Base-by-base conservation (phyloP, 108 stramenopile species). In the Phaeodactylum tricornutum region DNA sequence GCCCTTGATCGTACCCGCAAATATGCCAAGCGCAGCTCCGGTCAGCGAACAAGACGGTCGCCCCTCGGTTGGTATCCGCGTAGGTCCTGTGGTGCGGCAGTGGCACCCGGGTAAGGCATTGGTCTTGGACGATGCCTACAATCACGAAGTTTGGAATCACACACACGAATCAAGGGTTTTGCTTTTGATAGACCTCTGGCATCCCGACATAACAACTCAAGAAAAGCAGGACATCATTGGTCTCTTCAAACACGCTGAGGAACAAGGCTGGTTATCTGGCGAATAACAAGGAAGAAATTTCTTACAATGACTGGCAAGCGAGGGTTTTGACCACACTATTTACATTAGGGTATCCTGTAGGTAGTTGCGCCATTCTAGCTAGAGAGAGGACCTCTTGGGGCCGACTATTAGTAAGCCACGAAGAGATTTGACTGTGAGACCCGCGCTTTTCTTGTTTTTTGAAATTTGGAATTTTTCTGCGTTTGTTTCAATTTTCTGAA, bases 61-160 rank as follows among this genome's bases (percentile, higher is more conserved):
- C 49, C 9, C 11, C 49, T 9, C 15, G 14, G 47, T 15, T 28
- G 98, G 95, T 14, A 94, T 99, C 19, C 63, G 85, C 14, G 92
- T 99, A 1, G 98, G 79, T n/a, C 70, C 61, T 31, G 59, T 84
- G 47, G 54, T 48, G 6, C 64, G 79, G 21, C 49, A 66, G 11
- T 99, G 96, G 94, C 43, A 52, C 12, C 76, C 75, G 37, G 92
- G 89, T 8, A 62, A 82, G 34, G 85, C 90, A 0, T 6, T 99
- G 27, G 75, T 97, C 0, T 79, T 99, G 28, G 98, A 99, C 53
- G 98, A 99, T 72, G 66, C 79, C 39, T 99, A 81, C 56, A 87
- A 96, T 52, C 98, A 99, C 53, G 84, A 96, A 69, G 95, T 95
- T 4, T 97, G 95, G 95, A 99, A 99, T 64, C 59, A 84, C 21